phyloP scores from a whole-genome alignment of 176 grass and related monocot species.

The Areca catechu region DNA sequence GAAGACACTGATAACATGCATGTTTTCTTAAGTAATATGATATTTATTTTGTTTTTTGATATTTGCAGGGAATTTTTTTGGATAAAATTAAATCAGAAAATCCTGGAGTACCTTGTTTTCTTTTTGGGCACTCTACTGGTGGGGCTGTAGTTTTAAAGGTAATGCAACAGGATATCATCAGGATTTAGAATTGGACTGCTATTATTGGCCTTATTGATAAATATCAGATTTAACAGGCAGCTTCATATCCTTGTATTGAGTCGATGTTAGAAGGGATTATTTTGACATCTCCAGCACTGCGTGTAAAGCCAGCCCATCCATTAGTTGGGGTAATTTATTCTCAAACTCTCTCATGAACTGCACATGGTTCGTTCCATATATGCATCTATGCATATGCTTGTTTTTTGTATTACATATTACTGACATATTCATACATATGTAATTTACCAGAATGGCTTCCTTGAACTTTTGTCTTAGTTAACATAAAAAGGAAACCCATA shows the following conservation, averaged over 20 bases:
- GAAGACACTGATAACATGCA: no score
- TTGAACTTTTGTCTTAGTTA: no score
- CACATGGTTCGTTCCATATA: neutral
- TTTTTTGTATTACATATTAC: no score
- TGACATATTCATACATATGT: no score
- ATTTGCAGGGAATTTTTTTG: constrained; percentile 48
- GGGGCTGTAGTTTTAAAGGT: constrained; percentile 95
- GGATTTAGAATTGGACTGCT: no score
- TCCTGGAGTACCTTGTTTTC: constrained; percentile 82
- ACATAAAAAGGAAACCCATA: no score
- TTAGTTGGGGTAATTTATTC: constrained; percentile 73
- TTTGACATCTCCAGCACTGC: constrained; percentile 86
- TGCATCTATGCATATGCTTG: neutral
- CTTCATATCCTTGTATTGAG: constrained; percentile 58
- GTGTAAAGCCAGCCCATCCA: constrained; percentile 89
- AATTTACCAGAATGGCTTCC: no score
- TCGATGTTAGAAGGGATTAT: constrained; percentile 75
- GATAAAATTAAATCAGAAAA: constrained; percentile 67
- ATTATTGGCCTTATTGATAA: constrained; percentile 8
- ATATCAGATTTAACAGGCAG: constrained; percentile 45
- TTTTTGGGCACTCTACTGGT: constrained; percentile 91
- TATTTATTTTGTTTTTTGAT: no score
- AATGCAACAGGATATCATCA: neutral
- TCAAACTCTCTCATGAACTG: neutral
- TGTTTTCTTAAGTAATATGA: no score